Evolutionary conservation across 768 basidiomycete genomes (phyloP), one percentile per base, ranked within the genome.

Genomic region (Krasilnikovozyma curviuscula): DNA sequence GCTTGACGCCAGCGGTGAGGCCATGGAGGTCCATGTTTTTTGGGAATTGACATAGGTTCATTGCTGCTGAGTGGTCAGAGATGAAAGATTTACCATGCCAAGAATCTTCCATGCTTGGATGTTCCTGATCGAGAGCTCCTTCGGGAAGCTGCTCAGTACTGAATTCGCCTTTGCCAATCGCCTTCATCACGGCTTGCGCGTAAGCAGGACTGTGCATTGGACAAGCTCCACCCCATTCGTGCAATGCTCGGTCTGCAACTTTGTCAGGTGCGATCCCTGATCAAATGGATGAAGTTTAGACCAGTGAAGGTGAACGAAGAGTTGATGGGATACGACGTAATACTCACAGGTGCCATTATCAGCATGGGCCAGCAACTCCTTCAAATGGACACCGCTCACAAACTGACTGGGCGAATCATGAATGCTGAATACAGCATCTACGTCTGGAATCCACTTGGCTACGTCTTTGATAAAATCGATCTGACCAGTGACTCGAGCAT

Each of bases 31-130:
- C 54, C 48, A 64, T 56, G 34, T 54, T 54, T 39, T 64, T 59
- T 16, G 66, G 66, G 44, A 67, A 61, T 10, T 57, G 45, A 56
- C 66, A 68, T 19, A 66, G 52, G 52, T 68, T 63, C 60, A 64
- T 63, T 12, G 60, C 47, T 5, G 40, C 44, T 2, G 21, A 7
- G 52, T 65, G 62, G 44, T 61, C 55, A 38, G 58, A 52, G 42
- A 68, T 62, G 57, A 67, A 65, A 24, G 56, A 60, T 60, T 52
- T 2, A 14, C 21, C 27, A 33, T 43, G 2, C 48, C 48, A 14
- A 18, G 13, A 10, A 18, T 7, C n/a, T n/a, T n/a, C 37, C 7
- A 18, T n/a, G 7, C 8, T 18, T 18, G 37, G 37, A 39, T 39
- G 37, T 9, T 8, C 37, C 7, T n/a, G n/a, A n/a, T n/a, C n/a